Evolutionary conservation across 306 rosid genomes (phyloP), one percentile per base, ranked within the genome.

Genomic region (Dalbergia oliveri): DNA sequence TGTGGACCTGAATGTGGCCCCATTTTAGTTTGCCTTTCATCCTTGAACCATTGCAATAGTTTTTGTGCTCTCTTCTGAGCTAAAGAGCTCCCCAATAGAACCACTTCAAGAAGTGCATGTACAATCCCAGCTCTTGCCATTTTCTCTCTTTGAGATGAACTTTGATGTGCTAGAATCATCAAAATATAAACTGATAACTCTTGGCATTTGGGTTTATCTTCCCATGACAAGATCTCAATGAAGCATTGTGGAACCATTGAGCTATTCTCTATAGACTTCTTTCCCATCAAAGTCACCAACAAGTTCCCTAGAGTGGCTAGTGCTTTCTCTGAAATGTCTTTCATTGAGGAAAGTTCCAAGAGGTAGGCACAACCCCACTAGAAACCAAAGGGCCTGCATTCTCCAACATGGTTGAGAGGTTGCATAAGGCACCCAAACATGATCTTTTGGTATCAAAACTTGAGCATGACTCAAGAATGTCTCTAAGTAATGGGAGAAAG

Each of bases 1-100:
- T 96, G 99, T 26, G 99, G 99, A 16, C 99, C 98, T 0, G 99
- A 96, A 85, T 96, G 98, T 7, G 98, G 97, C 13, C 93, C 91
- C 91, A 95, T 85, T 56, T 34, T 93, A 3, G 82, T 83, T 77
- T 89, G 96, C 68, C 94, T 88, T 34, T 93, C 97, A 69, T 93
- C 94, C 82, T 87, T 93, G 72, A 96, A 96, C 98, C 94, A 93
- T 65, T 93, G 97, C 76, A 96, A 53, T 1, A 96, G 74, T 64
- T 96, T 96, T 16, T 83, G 13, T n/a, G 99, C 97, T 65, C 99
- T 93, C 88, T 88, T 93, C 50, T 90, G 98, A 37, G 99, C 97
- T 16, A 96, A 72, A 37, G 92, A 73, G 60, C 97, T 93, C 11
- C 99, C 99, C 77, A 96, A 76, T 0, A 96, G 79, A 6, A 90